Evolutionary conservation across 805 yeast genomes (phyloP), one percentile per base, ranked within the genome.

Genomic region (Starmerella etchellsii): DNA sequence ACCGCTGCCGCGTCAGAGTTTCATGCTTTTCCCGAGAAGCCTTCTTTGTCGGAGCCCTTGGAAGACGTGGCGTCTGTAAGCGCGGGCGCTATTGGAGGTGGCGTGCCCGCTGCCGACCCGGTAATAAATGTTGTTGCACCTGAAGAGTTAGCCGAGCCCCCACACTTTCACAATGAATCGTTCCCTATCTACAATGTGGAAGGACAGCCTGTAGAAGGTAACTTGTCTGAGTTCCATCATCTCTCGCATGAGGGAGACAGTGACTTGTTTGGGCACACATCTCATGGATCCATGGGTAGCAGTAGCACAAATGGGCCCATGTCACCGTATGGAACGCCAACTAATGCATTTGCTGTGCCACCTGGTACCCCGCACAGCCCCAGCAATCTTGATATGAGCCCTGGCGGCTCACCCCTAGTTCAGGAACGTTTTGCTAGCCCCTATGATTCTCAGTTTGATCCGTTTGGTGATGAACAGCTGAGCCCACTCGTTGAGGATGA

Each of bases 61-160:
- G n/a, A n/a, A n/a, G n/a, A n/a, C n/a, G n/a, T n/a, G n/a, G n/a
- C n/a, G n/a, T n/a, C n/a, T n/a, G n/a, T n/a, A n/a, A n/a, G n/a
- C n/a, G n/a, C n/a, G n/a, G n/a, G n/a, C n/a, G n/a, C n/a, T n/a
- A n/a, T n/a, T n/a, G n/a, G n/a, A n/a, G n/a, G n/a, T n/a, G n/a
- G n/a, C 25, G 16, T 9, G 8, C 11, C 36, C 4, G 30, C 33
- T n/a, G 34, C 25, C 3, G 52, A 48, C 25, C 52, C 52, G 9
- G 45, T 48, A 9, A 48, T 48, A 26, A 48, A 48, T 19, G 34
- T 48, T 22, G 50, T 44, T 15, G 49, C 50, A 6, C 52, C 52
- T 1, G 42, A 40, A 1, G 46, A 46, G 24, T 7, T 18, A 10
- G 4, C 29, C 1, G 31, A 28, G 11, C 15, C 33, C 15, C 18